Conservation (phyloP, 1,139 yeast genomes). For the Kodamaea suecica region DNA sequence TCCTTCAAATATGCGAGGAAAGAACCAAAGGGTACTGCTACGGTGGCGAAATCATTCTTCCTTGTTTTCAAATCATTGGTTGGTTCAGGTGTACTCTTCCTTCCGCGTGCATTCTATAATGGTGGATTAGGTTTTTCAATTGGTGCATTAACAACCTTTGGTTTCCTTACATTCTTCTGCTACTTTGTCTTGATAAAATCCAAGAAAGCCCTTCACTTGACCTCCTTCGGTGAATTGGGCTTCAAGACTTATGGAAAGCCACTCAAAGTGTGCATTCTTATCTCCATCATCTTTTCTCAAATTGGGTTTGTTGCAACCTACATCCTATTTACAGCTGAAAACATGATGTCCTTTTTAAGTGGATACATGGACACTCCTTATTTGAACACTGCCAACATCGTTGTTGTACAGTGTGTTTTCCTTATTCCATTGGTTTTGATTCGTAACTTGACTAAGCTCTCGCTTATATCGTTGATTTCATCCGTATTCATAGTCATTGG, state of each 20-base stretch:
- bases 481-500: conserved; percentile 66
- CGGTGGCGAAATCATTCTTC: conserved; percentile 48
- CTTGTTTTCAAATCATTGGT: conserved; percentile 68
- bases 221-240: conserved; percentile 78
- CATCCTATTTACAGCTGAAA: conserved; percentile 69
- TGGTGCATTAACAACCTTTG: conserved; percentile 52
- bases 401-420: conserved; percentile 53
- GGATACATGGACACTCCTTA: conserved; percentile 8
- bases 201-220: conserved; percentile 54
- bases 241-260: conserved; percentile 56
- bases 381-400: conserved; percentile 34
- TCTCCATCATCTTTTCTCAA: conserved; percentile 65
- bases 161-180: conserved; percentile 66
- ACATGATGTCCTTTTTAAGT: conserved; percentile 48
- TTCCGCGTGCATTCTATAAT: conserved; percentile 70
- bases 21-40: conserved; percentile 22
- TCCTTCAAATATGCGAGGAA: conserved; percentile 4
- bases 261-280: conserved; percentile 55
- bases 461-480: conserved; percentile 64
- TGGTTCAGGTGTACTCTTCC: conserved; percentile 75
- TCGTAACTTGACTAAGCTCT: conserved; percentile 67
- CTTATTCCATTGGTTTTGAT: conserved; percentile 69
- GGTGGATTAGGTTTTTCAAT: conserved; percentile 68
- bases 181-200: conserved; percentile 59
- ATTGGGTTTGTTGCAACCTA: conserved; percentile 78